A percentile compares a stretch with the other conserved stretches of the same genome.
These are phyloP conservation scores for Yamadazyma oceani DNA, from an alignment of 1,139 yeast species.

Conservation along the genomic window DNA sequence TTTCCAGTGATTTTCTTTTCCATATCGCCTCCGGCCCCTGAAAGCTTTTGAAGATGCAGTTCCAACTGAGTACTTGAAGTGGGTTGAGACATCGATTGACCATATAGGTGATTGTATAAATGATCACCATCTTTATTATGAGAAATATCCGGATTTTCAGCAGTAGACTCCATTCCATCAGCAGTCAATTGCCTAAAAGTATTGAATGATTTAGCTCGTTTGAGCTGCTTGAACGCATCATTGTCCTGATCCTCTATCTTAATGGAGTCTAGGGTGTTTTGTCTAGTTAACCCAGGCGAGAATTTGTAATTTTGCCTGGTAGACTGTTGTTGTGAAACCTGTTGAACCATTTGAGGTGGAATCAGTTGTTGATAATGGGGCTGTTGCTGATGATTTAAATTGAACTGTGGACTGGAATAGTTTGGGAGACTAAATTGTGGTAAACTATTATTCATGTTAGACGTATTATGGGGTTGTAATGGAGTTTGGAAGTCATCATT, in stretches of 20 bases:
- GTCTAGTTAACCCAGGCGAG: slow-evolving; percentile 18
- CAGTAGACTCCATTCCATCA: slow-evolving; percentile 1
- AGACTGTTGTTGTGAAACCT: slow-evolving; percentile 11
- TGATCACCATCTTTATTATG: background rate
- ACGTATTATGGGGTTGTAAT: slow-evolving; percentile 18
- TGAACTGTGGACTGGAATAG: slow-evolving; percentile 5
- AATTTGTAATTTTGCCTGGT: slow-evolving; percentile 7
- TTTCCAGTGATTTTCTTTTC: background rate
- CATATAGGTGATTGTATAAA: background rate
- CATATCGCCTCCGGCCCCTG: background rate
- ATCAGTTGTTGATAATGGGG: background rate
- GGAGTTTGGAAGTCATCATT: slow-evolving; percentile 34
- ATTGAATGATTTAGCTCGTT: slow-evolving; percentile 35
- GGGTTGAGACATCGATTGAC: slow-evolving; percentile 4
- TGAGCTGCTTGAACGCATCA: slow-evolving; percentile 45
- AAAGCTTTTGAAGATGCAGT: slow-evolving; percentile 3
- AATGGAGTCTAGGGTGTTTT: slow-evolving; percentile 32
- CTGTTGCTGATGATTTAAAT: slow-evolving; percentile 1
- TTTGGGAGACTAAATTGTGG: slow-evolving; percentile 8
- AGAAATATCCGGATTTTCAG: slow-evolving; percentile 1
- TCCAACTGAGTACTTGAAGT: slow-evolving; percentile 4
- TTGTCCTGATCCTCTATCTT: slow-evolving; percentile 44
- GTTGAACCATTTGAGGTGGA: slow-evolving; percentile 1
- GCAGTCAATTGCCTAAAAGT: slow-evolving; percentile 4
- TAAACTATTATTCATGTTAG: slow-evolving; percentile 6